These are phyloP conservation scores for Aureobasidium lini DNA, from an alignment of 2,329 filamentous ascomycete species.

Conservation along the genomic window DNA sequence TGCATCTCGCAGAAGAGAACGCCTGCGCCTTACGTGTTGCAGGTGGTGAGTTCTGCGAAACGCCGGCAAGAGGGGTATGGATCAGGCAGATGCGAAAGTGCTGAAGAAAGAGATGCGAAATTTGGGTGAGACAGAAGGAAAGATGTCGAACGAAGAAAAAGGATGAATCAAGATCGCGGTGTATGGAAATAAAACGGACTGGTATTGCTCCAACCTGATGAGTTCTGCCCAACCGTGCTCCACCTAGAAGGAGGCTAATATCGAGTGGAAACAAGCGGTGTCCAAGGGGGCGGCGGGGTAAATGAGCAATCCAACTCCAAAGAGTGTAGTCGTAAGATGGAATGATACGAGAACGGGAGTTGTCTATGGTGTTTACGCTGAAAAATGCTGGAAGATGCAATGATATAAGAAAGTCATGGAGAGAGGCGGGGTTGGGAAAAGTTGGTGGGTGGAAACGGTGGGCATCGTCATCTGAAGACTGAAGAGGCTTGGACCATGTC, in stretches of 20 bases:
- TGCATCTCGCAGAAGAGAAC: conserved; percentile 4
- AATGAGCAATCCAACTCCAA: conserved; percentile 4
- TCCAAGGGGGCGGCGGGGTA: conserved; percentile 9
- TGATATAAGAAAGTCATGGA: not conserved
- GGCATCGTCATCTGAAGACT: not conserved
- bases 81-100: conserved; percentile 18
- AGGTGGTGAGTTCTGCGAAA: conserved; percentile 38
- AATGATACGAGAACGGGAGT: not conserved
- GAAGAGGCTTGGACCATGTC: conserved; percentile 1
- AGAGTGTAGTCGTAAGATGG: not conserved
- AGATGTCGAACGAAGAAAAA: not conserved
- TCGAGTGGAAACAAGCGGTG: conserved; percentile 12
- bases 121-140: not conserved
- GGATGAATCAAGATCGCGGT: not conserved
- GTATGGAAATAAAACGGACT: conserved; percentile 5
- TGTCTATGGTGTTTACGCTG: not conserved
- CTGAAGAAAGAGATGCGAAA: conserved; percentile 18
- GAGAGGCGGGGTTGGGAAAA: conserved; percentile 7
- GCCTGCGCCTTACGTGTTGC: conserved; percentile 38
- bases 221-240: conserved; percentile 10
- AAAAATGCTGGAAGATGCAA: not conserved
- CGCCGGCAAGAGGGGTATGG: conserved; percentile 34
- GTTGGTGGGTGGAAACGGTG: conserved; percentile 4
- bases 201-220: conserved; percentile 11
- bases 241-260: conserved; percentile 9